Evolutionary conservation across 2,329 filamentous ascomycete species (phyloP).

Genomic region (Zasmidium angulare): DNA sequence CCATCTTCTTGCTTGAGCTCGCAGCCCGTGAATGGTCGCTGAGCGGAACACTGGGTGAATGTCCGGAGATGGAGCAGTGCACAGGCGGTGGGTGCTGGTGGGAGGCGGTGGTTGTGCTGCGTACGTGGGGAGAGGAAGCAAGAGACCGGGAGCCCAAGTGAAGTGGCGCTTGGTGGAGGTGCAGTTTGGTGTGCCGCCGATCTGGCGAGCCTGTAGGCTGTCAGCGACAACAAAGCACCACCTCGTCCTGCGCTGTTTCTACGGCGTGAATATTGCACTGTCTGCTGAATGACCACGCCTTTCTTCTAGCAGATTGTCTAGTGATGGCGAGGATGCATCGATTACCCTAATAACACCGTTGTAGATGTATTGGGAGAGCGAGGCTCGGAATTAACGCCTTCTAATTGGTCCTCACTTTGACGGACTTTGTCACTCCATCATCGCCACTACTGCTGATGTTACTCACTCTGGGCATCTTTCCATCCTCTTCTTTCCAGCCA

Average conservation of each 20-base stretch:
- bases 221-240: not conserved
- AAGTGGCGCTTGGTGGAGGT: not conserved
- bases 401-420: too few relatives aligned
- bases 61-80: not conserved
- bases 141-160: not conserved
- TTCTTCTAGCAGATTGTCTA: not conserved
- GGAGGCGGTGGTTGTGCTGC: not conserved
- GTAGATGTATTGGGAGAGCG: too few relatives aligned
- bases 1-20: constrained; percentile 7
- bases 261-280: not conserved
- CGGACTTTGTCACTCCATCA: too few relatives aligned
- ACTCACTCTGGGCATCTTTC: too few relatives aligned
- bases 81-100: not conserved
- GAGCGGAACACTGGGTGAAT: not conserved
- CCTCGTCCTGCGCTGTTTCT: not conserved
- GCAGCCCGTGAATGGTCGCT: not conserved
- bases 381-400: too few relatives aligned
- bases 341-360: too few relatives aligned
- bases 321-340: too few relatives aligned
- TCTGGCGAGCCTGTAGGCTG: not conserved
- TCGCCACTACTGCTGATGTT: too few relatives aligned
- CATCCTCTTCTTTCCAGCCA: too few relatives aligned
- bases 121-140: not conserved
- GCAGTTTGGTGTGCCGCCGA: not conserved
- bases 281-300: not conserved